Evolutionary conservation across 441 rosid genomes (phyloP).

Genomic region (Raphanus hybrid): DNA sequence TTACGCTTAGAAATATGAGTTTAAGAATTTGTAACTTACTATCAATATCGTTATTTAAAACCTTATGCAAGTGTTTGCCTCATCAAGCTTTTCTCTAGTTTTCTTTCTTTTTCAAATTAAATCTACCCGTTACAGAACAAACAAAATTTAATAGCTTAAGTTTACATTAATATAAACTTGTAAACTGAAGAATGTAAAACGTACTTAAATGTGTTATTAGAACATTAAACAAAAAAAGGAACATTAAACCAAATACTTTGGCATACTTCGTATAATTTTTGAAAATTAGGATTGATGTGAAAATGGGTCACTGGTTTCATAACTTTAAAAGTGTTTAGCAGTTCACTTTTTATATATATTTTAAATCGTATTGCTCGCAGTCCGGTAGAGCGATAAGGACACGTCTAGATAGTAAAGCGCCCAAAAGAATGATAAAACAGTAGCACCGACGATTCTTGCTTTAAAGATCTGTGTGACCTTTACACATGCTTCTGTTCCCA

Average conservation of each 20-base stretch:
- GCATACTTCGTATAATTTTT: background rate
- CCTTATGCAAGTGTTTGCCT: background rate
- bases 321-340: background rate
- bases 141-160: background rate
- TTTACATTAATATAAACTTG: background rate
- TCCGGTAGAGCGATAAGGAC: background rate
- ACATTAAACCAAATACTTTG: background rate
- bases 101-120: background rate
- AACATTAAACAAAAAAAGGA: background rate
- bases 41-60: too few relatives aligned
- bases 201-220: background rate
- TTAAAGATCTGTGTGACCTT: conserved; percentile 8
- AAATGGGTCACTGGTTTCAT: background rate
- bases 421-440: background rate
- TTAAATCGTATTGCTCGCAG: background rate
- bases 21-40: background rate
- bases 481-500: conserved; percentile 21
- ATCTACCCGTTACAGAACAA: background rate
- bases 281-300: background rate
- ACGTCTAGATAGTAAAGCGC: background rate
- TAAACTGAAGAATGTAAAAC: background rate
- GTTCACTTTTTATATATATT: background rate
- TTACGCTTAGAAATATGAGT: background rate
- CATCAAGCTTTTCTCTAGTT: background rate
- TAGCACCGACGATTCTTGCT: conserved; percentile 21